Percentiles rank a stretch among this genome's conserved stretches.
Evolutionary conservation across 768 basidiomycete species (phyloP).

Genomic region (Mycena albidolilacea): DNA sequence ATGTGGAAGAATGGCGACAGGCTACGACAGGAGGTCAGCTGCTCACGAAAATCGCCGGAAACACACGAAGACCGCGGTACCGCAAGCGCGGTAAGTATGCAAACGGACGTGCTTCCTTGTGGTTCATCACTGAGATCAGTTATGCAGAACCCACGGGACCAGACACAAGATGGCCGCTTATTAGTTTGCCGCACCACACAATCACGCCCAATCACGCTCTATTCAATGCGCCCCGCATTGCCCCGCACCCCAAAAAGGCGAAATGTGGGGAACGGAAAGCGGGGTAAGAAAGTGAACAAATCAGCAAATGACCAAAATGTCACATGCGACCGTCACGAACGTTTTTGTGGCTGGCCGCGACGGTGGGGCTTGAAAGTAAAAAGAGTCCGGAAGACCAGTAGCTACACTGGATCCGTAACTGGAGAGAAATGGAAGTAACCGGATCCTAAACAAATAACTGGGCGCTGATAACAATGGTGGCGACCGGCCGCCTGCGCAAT

Average conservation of each 20-base stretch:
- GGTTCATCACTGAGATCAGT: conserved; percentile 1
- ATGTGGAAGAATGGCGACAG: conserved; percentile 17
- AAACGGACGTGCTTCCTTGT: conserved; percentile 9
- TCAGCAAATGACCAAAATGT: background rate
- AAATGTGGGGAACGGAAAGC: conserved; percentile 20
- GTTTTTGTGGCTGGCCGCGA: background rate
- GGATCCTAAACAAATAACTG: background rate
- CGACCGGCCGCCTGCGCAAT: background rate
- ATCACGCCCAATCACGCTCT: conserved; percentile 1
- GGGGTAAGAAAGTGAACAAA: conserved; percentile 1
- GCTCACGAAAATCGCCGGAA: background rate
- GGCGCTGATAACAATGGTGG: background rate
- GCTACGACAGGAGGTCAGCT: conserved; percentile 5
- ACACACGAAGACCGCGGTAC: background rate
- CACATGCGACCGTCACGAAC: background rate
- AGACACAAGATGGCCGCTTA: background rate
- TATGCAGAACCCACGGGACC: conserved; percentile 7
- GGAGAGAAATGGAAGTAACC: background rate
- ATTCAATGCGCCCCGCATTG: too few species aligned
- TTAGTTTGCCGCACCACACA: background rate
- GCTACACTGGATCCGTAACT: background rate
- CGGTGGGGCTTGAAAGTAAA: too few species aligned
- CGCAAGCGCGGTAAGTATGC: conserved; percentile 1
- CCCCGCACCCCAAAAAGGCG: conserved; percentile 14
- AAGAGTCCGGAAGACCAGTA: too few species aligned